phyloP scores from a whole-genome alignment of 192 early-diverging fungal species.

The Diversispora eburnea region DNA sequence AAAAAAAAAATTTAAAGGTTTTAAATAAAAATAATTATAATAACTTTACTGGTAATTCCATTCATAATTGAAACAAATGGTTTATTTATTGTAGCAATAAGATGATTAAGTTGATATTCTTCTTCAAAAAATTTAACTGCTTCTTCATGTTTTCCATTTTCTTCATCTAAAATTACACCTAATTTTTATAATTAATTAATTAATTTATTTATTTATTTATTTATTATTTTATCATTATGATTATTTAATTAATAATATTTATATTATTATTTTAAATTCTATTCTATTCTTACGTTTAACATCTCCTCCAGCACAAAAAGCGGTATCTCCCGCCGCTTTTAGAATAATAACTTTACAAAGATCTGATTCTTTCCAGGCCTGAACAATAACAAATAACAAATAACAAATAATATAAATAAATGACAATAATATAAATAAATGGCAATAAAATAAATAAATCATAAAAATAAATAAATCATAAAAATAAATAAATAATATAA shows the following conservation, averaged over 20 bases:
- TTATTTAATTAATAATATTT: neutral
- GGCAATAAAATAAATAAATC: neutral
- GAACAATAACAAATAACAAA: neutral
- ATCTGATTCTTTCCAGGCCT: constrained; percentile 86
- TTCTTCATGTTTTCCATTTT: constrained; percentile 31
- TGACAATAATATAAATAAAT: neutral
- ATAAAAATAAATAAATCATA: neutral
- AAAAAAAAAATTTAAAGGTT: neutral
- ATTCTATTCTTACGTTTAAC: constrained; percentile 47
- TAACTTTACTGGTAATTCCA: constrained; percentile 71
- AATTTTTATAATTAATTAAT: constrained; percentile 3
- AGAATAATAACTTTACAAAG: constrained; percentile 85
- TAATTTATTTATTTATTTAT: no score
- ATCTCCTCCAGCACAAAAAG: constrained; percentile 92
- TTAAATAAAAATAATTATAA: neutral
- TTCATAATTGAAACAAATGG: constrained; percentile 87
- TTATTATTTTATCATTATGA: no score
- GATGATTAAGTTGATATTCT: constrained; percentile 91
- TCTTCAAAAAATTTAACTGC: constrained; percentile 83
- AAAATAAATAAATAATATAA: neutral
- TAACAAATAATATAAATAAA: constrained; percentile 11
- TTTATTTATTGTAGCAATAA: constrained; percentile 82
- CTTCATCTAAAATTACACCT: constrained; percentile 46
- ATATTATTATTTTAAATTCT: constrained; percentile 2
- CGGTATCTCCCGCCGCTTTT: constrained; percentile 66